A percentile compares a stretch with the other conserved stretches of the same genome.
phyloP scores from a whole-genome alignment of 495 filamentous ascomycete species.

The Penicillium robsamsonii region DNA sequence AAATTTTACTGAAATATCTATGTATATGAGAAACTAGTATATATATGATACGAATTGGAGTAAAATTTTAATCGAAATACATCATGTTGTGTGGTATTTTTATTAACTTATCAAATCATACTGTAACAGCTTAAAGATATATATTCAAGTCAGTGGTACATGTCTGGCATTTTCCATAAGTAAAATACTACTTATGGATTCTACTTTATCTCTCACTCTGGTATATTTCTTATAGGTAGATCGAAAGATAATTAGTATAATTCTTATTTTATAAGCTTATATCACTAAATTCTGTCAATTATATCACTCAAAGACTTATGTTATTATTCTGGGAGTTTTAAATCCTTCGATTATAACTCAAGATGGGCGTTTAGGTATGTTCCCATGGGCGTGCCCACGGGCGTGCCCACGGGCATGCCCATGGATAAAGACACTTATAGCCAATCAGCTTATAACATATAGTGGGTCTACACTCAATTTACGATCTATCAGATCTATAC shows the following conservation, averaged over 20 bases:
- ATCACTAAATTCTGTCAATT: conserved; percentile 3
- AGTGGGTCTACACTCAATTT: too few relatives aligned
- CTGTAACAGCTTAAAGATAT: conserved; percentile 1
- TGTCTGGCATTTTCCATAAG: neutral
- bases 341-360: neutral
- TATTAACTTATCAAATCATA: conserved; percentile 2
- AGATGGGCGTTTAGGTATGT: neutral
- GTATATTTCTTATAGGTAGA: neutral
- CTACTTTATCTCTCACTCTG: neutral
- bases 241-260: conserved; percentile 1
- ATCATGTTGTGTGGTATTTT: conserved; percentile 4
- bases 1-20: conserved; percentile 10
- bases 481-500: too few relatives aligned
- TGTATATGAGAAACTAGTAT: conserved; percentile 1
- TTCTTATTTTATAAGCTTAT: conserved; percentile 4
- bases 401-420: too few relatives aligned
- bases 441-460: too few relatives aligned
- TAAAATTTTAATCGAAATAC: neutral
- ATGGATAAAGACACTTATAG: too few relatives aligned
- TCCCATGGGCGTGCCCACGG: neutral
- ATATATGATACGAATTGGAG: conserved; percentile 1
- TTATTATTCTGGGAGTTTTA: conserved; percentile 2
- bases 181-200: conserved; percentile 1
- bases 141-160: conserved; percentile 2
- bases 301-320: conserved; percentile 1